Evolutionary conservation across 75 land plant genomes (phyloP).

Genomic region (Sequoia sempervirens): DNA sequence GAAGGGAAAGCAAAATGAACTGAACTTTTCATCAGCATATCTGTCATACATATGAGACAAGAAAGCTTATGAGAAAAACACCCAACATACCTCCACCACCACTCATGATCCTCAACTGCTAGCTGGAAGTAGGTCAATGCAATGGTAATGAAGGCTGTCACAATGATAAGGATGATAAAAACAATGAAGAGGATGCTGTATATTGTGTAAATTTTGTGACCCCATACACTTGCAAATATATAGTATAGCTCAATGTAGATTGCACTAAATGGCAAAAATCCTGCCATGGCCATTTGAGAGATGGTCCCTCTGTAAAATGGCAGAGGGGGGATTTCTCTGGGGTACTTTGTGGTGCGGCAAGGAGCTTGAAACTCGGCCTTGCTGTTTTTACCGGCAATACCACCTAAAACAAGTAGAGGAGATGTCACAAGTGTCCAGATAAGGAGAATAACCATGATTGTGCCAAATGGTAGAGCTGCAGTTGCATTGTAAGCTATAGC

Average conservation of each 20-base stretch:
- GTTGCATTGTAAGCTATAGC: conserved; percentile 61
- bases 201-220: conserved; percentile 75
- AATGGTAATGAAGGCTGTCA: conserved; percentile 74
- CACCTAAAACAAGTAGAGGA: conserved; percentile 70
- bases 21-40: background rate
- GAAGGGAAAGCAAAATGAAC: background rate
- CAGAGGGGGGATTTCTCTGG: conserved; percentile 67
- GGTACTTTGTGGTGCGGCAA: conserved; percentile 62
- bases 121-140: conserved; percentile 80
- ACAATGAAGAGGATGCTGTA: conserved; percentile 85
- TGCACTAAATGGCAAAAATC: conserved; percentile 80
- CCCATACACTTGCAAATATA: conserved; percentile 80
- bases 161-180: conserved; percentile 66
- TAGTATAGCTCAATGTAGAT: conserved; percentile 74
- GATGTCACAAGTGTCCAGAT: conserved; percentile 77
- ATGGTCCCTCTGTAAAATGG: conserved; percentile 65
- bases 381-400: conserved; percentile 76
- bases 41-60: background rate
- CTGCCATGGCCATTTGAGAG: conserved; percentile 84
- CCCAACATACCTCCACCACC: conserved; percentile 84
- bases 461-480: conserved; percentile 68
- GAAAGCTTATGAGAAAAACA: background rate
- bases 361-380: conserved; percentile 72
- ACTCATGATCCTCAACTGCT: conserved; percentile 71
- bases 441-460: conserved; percentile 58